Base-by-base conservation (phyloP, 2,329 filamentous ascomycete species). In the Colletotrichum tofieldiae region DNA sequence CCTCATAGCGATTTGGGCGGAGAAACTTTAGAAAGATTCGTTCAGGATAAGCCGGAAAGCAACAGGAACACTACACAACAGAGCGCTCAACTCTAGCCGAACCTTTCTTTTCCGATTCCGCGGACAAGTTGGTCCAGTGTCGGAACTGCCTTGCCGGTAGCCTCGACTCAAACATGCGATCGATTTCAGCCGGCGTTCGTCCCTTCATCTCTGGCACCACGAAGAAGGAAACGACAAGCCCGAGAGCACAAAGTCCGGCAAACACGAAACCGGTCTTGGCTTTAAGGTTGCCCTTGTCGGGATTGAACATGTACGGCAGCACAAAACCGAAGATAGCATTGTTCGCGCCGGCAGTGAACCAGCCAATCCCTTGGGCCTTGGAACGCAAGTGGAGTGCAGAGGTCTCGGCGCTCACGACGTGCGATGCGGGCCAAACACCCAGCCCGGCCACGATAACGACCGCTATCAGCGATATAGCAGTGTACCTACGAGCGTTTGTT, bases 181-280 rank as follows among this genome's bases (percentile, higher is more conserved):
- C 87, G 69, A 90, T 86, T 75, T 89, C 86, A 47, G 80, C 79
- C 0, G 84, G 79, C 1, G 78, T 85, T 26, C 86, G 78, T 5
- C 85, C 85, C 77, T 85, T 86, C 80, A 88, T 89, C 76, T 91
- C 88, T 0, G 89, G 88, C 0, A 90, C 79, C 45, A 81, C 79
- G 14, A 82, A 78, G 79, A 82, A 90, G 0, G 84, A 82, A 0
- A 84, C 56, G 1, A 79, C 67, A 2, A 82, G 77, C 23, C 81
- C 79, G 1, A 83, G 65, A 2, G 80, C 70, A 73, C 82, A 83
- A 16, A 82, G 78, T 0, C 78, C 82, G 0, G 80, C 78, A 68
- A 79, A 85, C 0, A 85, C 76, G 41, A 84, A 84, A 0, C 82
- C 83, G 2, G 82, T 84, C 77, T 83, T 84, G 1, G 81, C 82